Evolutionary conservation across 352 stramenopile species (phyloP), one percentile per base, ranked within the genome.

Genomic region (Globisporangium okanoganense): DNA sequence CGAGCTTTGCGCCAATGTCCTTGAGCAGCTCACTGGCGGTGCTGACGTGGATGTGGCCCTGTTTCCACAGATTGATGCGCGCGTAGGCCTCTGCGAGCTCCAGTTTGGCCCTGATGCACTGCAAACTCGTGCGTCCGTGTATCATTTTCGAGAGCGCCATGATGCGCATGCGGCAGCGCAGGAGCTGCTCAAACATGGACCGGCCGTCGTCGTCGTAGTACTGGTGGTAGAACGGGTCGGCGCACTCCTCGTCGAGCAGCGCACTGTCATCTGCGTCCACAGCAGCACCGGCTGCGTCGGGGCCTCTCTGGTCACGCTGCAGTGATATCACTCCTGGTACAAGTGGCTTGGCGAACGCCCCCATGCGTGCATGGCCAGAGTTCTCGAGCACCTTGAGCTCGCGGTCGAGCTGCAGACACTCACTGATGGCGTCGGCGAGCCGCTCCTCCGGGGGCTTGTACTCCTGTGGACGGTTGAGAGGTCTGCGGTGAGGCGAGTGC

Each of bases 341-440:
- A 3, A 89, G 61, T 16, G 79, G 74, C 51, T 80, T 84, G 0
- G 75, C 74, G 38, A 92, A 92, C n/a, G 65, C 75, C 22, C 82
- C 82, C 2, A 90, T 43, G 33, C 73, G 73, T 18, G 59, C 72
- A 44, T 90, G 73, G 1, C 76, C 77, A 4, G 79, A 89, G 57
- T 70, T 85, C 45, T 92, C 82, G 9, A 92, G 75, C 33, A 87
- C 71, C 61, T 82, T 72, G 25, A 92, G 51, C 59, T 90, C 79
- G 2, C 58, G 67, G 52, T 86, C 78, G 1, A 85, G 63, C 1
- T 59, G 51, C 16, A 40, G 4, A 36, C 69, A 82, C 54, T 79
- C 65, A 2, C 51, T 45, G 8, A 64, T 33, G 2, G 66, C 56
- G 5, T 65, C 64, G 20, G 24, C 45, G 8, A 78, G 69, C 0